Conservation (phyloP, 768 basidiomycete species). For the Russula brevipes region DNA sequence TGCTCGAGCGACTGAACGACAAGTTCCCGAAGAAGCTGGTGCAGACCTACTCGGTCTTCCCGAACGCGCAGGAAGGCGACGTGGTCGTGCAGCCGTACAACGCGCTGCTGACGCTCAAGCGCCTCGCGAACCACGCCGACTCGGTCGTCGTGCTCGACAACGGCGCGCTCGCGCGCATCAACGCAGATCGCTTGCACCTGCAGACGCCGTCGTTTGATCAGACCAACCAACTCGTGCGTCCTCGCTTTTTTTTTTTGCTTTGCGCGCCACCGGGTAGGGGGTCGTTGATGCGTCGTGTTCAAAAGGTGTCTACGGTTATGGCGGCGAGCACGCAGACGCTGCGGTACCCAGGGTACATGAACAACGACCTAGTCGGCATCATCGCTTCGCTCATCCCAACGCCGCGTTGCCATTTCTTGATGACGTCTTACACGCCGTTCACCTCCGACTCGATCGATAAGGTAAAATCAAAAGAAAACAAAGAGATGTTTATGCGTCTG, state of each 20-base stretch:
- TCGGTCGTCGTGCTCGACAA: constrained; percentile 97
- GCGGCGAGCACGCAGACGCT: constrained; percentile 95
- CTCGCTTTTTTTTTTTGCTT: neutral
- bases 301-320: constrained; percentile 93
- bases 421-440: constrained; percentile 99
- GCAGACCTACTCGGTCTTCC: constrained; percentile 98
- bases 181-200: constrained; percentile 84
- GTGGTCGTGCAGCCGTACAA: constrained; percentile 99
- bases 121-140: constrained; percentile 93
- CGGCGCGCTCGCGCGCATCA: constrained; percentile 86
- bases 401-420: constrained; percentile 94
- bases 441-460: constrained; percentile 96
- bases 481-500: neutral
- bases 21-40: constrained; percentile 98
- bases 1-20: constrained; percentile 94
- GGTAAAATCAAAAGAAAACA: constrained; percentile 36
- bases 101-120: constrained; percentile 85
- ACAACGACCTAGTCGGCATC: constrained; percentile 97
- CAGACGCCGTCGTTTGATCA: constrained; percentile 88
- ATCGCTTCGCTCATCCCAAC: constrained; percentile 96
- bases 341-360: constrained; percentile 98
- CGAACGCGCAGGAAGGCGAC: constrained; percentile 87
- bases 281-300: neutral
- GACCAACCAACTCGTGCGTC: constrained; percentile 75
- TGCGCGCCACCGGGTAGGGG: neutral